Conservation (phyloP, 2,329 filamentous ascomycete species). For the Phaeosphaeria sp. region DNA sequence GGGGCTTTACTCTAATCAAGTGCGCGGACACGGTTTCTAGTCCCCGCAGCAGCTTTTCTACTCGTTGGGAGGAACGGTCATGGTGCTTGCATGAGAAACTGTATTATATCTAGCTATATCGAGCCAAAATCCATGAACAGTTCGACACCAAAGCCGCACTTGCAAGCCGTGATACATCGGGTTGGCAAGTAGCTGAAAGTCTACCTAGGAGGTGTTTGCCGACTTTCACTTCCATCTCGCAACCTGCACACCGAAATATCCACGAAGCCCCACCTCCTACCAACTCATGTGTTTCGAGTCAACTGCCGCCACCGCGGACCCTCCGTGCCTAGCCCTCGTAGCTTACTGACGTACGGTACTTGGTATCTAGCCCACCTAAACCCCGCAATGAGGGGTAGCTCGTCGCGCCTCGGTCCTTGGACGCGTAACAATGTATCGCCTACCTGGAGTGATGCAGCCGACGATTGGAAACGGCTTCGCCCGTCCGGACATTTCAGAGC, state of each 20-base stretch:
- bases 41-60: neutral
- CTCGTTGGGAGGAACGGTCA: neutral
- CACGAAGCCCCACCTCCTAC: neutral
- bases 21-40: neutral
- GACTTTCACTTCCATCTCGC: neutral
- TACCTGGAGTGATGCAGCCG: neutral
- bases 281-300: neutral
- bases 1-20: constrained; percentile 1
- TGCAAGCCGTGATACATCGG: too few species aligned
- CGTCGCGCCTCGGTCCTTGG: neutral
- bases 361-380: too few species aligned
- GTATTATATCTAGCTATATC: constrained; percentile 6
- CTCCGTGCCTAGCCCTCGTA: neutral
- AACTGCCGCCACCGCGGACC: neutral
- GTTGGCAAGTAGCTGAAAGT: too few species aligned
- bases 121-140: too few species aligned
- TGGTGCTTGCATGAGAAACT: constrained; percentile 2
- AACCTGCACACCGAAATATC: neutral
- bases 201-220: neutral
- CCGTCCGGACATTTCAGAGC: neutral
- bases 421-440: neutral
- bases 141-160: too few species aligned
- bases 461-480: neutral
- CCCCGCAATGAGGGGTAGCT: constrained; percentile 13
- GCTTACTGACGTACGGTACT: neutral